phyloP scores from a whole-genome alignment of 352 stramenopile genomes.

The Phytophthora palmivora region DNA sequence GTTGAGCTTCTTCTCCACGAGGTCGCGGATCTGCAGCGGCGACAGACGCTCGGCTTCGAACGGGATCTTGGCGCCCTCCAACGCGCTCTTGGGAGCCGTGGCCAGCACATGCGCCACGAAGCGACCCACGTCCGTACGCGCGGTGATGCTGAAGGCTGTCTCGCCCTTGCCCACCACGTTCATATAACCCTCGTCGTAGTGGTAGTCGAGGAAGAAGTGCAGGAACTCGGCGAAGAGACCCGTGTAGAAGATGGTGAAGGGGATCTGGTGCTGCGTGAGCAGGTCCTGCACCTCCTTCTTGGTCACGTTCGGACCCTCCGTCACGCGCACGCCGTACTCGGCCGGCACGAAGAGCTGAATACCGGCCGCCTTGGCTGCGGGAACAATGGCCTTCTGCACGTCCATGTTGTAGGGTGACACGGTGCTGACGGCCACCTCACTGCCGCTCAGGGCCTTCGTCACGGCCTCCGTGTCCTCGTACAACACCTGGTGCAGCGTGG shows the following conservation, averaged over 20 bases:
- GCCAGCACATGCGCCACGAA: conserved; percentile 36
- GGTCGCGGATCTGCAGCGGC: conserved; percentile 24
- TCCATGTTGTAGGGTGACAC: neutral
- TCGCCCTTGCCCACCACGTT: conserved; percentile 31
- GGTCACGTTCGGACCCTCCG: conserved; percentile 16
- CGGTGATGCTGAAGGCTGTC: conserved; percentile 30
- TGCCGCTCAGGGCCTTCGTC: conserved; percentile 29
- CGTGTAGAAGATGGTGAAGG: conserved; percentile 32
- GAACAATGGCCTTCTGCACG: conserved; percentile 10
- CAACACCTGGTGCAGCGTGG: conserved; percentile 24
- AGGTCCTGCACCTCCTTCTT: conserved; percentile 33
- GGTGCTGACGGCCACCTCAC: conserved; percentile 15
- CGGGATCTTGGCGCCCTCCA: conserved; percentile 25
- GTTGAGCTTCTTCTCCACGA: conserved; percentile 36
- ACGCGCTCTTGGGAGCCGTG: conserved; percentile 13
- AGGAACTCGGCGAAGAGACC: conserved; percentile 33
- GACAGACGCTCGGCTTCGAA: conserved; percentile 34
- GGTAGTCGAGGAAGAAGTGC: conserved; percentile 18
- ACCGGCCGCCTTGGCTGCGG: conserved; percentile 28
- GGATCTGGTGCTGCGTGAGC: conserved; percentile 33
- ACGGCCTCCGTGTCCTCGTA: conserved; percentile 30
- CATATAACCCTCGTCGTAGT: conserved; percentile 29
- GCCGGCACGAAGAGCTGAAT: conserved; percentile 38
- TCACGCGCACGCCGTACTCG: conserved; percentile 27
- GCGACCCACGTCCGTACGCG: conserved; percentile 18